Percentiles rank a stretch among this genome's conserved stretches.
Evolutionary conservation across 2,329 filamentous ascomycete species (phyloP).

Genomic region (Fusarium sp.): DNA sequence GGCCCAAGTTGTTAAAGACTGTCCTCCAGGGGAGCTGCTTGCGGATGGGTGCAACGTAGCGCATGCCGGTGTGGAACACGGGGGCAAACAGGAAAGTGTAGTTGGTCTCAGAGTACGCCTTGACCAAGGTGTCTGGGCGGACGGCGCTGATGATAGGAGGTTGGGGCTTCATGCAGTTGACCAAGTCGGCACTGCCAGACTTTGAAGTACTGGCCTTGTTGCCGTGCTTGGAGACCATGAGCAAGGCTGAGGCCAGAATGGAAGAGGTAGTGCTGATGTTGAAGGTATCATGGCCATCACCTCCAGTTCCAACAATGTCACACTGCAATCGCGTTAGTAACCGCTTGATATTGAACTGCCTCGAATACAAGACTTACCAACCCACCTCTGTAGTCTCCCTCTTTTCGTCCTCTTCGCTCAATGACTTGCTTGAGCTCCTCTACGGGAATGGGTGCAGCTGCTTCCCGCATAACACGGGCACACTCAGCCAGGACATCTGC

Average conservation of each 20-base stretch:
- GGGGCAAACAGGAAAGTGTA: constrained; percentile 97
- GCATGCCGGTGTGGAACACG: constrained; percentile 96
- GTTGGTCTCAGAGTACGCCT: constrained; percentile 84
- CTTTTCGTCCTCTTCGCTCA: constrained; percentile 70
- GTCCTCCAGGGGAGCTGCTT: constrained; percentile 93
- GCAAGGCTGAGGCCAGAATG: constrained; percentile 87
- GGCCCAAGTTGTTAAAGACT: constrained; percentile 97
- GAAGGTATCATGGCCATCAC: constrained; percentile 97
- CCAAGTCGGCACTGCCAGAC: constrained; percentile 93
- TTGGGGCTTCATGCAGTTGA: constrained; percentile 80
- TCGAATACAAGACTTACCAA: constrained; percentile 71
- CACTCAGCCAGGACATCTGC: constrained; percentile 90
- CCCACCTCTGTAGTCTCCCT: constrained; percentile 85
- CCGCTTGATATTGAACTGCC: background rate
- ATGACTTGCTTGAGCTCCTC: constrained; percentile 74
- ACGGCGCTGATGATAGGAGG: constrained; percentile 83
- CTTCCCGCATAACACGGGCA: constrained; percentile 86
- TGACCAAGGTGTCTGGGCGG: constrained; percentile 77
- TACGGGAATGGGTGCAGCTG: constrained; percentile 80
- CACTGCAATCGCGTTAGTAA: constrained; percentile 62
- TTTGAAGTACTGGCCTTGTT: constrained; percentile 96
- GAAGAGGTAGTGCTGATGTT: constrained; percentile 97
- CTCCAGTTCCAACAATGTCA: constrained; percentile 97
- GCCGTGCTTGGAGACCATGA: constrained; percentile 94
- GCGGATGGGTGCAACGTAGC: constrained; percentile 86